These are phyloP conservation scores for Beverwykella pulmonaria DNA, from an alignment of 495 filamentous ascomycete genomes.

Conservation along the genomic window DNA sequence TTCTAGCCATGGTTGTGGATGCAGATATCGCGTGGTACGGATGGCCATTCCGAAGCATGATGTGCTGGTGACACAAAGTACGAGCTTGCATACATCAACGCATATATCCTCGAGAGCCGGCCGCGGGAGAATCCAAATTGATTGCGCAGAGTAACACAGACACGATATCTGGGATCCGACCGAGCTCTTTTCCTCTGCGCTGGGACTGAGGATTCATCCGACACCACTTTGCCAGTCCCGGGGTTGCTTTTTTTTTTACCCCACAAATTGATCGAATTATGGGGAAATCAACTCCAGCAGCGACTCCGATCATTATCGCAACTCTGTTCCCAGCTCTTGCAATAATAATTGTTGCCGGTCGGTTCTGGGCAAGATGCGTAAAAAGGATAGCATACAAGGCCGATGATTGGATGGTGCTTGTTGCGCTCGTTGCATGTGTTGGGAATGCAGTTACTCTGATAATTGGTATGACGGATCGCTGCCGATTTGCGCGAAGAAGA, in stretches of 20 bases:
- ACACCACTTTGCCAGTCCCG: neutral
- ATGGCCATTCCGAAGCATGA: neutral
- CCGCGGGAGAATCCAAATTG: neutral
- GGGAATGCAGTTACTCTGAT: conserved; percentile 5
- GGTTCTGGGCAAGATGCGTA: neutral
- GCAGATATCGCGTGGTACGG: neutral
- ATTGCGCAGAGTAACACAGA: neutral
- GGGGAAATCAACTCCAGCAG: neutral
- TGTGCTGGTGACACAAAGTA: neutral
- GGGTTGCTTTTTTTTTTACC: neutral
- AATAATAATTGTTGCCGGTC: conserved; percentile 1
- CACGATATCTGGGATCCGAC: neutral
- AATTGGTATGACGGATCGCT: neutral
- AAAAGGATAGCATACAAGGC: neutral
- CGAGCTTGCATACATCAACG: neutral
- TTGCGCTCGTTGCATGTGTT: conserved; percentile 3
- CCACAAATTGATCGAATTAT: neutral
- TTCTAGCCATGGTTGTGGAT: neutral
- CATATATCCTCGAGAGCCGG: neutral
- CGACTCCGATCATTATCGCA: conserved; percentile 3
- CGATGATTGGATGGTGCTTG: conserved; percentile 8
- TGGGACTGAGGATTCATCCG: neutral
- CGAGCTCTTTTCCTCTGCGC: neutral
- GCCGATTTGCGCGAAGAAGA: neutral
- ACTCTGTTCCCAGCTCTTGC: conserved; percentile 5